Evolutionary conservation across 1,284 basidiomycete genomes (phyloP).

Genomic region (Trichosporon sp.): DNA sequence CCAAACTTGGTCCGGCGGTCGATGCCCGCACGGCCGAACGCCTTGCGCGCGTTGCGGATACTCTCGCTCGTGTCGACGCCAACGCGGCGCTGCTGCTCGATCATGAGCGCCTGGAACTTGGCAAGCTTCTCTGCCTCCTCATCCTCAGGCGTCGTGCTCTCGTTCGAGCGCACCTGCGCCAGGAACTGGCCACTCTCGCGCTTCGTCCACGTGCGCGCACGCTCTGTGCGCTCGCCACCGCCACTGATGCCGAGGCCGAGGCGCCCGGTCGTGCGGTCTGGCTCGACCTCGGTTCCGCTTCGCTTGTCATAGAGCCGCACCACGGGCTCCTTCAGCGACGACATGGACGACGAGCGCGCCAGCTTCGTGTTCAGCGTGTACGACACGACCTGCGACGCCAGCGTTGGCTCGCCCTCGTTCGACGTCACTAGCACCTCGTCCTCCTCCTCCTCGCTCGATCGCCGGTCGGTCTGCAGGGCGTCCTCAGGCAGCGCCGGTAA

Average conservation of each 20-base stretch:
- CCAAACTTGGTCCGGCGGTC: constrained; percentile 26
- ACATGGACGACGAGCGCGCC: constrained; percentile 10
- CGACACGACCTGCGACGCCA: background rate
- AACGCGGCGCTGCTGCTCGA: constrained; percentile 33
- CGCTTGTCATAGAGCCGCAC: background rate
- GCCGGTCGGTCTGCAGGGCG: background rate
- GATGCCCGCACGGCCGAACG: constrained; percentile 9
- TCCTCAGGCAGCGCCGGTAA: constrained; percentile 16
- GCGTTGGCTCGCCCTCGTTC: constrained; percentile 12
- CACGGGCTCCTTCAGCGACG: constrained; percentile 4
- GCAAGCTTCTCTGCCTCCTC: constrained; percentile 30
- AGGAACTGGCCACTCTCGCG: constrained; percentile 3
- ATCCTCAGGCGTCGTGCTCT: background rate
- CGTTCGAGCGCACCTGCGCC: background rate
- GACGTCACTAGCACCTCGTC: constrained; percentile 5
- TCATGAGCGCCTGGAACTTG: constrained; percentile 36
- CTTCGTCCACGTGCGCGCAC: background rate
- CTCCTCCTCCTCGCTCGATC: background rate
- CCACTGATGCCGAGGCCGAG: background rate
- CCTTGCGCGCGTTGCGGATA: constrained; percentile 14
- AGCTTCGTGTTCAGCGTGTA: constrained; percentile 6
- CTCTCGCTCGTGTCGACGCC: constrained; percentile 26
- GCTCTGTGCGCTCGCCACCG: background rate
- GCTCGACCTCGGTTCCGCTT: background rate
- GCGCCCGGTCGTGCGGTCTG: background rate